Conservation (phyloP, 176 grass and related monocot species). For the Triticum aestivum region IWGSC_CS_RefSeq_v2.1 NC_057812.1:92130874-92131373, state of each 20-base stretch:
- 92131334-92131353: neutral
- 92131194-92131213: neutral
- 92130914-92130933: neutral
- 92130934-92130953: neutral
- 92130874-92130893: neutral
- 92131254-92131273: neutral
- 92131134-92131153: neutral
- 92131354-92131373: neutral
- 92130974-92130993: neutral
- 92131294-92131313: neutral
- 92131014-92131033: neutral
- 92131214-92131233: neutral
- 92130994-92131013: neutral
- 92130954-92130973: neutral
- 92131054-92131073: neutral
- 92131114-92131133: neutral
- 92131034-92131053: too few relatives aligned
- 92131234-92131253: neutral
- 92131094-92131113: too few relatives aligned
- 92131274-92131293: neutral
- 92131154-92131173: neutral
- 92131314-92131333: neutral
- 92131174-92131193: neutral
- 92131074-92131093: neutral
- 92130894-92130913: neutral